phyloP scores from a whole-genome alignment of 148 eudicot species.

The Chenopodium formosanum region DNA sequence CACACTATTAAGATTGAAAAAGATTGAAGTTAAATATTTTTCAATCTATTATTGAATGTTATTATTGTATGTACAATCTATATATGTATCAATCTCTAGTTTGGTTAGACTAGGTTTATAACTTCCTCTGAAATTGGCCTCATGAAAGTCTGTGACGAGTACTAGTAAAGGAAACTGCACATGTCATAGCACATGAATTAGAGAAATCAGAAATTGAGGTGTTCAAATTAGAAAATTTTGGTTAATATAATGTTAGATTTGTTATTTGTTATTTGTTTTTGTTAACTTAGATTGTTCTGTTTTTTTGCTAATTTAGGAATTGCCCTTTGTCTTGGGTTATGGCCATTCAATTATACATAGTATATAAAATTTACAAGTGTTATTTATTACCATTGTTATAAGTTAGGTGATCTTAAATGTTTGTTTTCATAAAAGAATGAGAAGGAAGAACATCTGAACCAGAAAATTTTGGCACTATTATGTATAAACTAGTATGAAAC shows the following conservation, averaged over 20 bases:
- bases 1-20: constrained; percentile 3
- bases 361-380: neutral
- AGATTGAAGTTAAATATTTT: neutral
- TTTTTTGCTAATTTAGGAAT: constrained; percentile 17
- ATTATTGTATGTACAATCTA: neutral
- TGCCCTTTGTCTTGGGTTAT: constrained; percentile 16
- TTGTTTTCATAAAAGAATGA: neutral
- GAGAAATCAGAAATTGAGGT: constrained; percentile 9
- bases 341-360: neutral
- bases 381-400: neutral
- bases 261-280: constrained; percentile 13
- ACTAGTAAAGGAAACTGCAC: constrained; percentile 41
- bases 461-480: neutral
- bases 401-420: neutral
- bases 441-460: neutral
- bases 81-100: neutral
- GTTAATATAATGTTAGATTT: constrained; percentile 9
- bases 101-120: neutral
- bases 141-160: constrained; percentile 27
- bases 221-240: constrained; percentile 11
- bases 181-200: constrained; percentile 37
- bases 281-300: constrained; percentile 13
- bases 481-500: neutral
- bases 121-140: neutral
- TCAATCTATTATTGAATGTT: constrained; percentile 14